Evolutionary conservation across 1,284 basidiomycete species (phyloP).

Genomic region (Erythrobasidium hasegawianum): DNA sequence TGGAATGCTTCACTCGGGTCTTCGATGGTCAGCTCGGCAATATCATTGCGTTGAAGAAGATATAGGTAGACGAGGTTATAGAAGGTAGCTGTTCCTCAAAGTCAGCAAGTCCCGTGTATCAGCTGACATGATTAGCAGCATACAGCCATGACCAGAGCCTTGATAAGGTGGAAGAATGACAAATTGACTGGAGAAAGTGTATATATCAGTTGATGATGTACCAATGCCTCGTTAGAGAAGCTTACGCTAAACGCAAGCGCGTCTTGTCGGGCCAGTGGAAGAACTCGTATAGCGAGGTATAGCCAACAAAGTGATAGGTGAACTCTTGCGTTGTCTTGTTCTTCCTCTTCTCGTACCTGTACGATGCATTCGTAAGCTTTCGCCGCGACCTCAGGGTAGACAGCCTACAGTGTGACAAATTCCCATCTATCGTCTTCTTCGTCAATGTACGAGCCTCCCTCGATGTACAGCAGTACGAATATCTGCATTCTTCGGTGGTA

Average conservation of each 20-base stretch:
- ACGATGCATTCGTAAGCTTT: not conserved
- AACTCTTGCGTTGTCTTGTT: slow-evolving; percentile 52
- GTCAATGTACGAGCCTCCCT: slow-evolving; percentile 88
- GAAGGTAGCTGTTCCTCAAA: slow-evolving; percentile 73
- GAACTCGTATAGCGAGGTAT: slow-evolving; percentile 86
- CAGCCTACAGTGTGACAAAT: slow-evolving; percentile 48
- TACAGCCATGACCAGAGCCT: slow-evolving; percentile 82
- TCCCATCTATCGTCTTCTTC: slow-evolving; percentile 53
- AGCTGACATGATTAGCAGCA: slow-evolving; percentile 49
- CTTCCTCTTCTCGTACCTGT: slow-evolving; percentile 76
- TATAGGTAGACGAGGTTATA: slow-evolving; percentile 83
- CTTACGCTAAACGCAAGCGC: slow-evolving; percentile 74
- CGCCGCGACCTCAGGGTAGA: too few relatives aligned
- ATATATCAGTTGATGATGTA: slow-evolving; percentile 46
- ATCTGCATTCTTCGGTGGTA: slow-evolving; percentile 93
- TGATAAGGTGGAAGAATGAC: slow-evolving; percentile 89
- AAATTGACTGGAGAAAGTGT: slow-evolving; percentile 70
- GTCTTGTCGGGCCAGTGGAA: slow-evolving; percentile 87
- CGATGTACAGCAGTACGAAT: slow-evolving; percentile 90
- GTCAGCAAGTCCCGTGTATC: too few relatives aligned
- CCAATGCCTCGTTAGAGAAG: slow-evolving; percentile 13
- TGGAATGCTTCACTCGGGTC: slow-evolving; percentile 96
- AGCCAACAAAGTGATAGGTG: slow-evolving; percentile 87
- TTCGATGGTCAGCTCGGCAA: slow-evolving; percentile 87
- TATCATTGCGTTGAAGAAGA: slow-evolving; percentile 61